phyloP scores from a whole-genome alignment of 495 filamentous ascomycete genomes.

The Neurospora cerealis region DNA sequence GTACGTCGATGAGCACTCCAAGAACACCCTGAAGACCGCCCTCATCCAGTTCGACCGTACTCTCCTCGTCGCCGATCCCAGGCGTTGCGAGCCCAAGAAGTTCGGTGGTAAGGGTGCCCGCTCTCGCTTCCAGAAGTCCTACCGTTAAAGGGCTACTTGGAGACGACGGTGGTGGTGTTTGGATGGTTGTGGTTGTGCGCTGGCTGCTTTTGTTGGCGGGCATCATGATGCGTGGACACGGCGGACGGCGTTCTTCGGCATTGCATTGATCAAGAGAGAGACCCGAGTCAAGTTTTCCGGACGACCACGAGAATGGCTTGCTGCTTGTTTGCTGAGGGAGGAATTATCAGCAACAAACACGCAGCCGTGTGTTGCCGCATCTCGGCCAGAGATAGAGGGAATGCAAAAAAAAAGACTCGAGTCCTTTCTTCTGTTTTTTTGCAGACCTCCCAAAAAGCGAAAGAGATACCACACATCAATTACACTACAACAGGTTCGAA shows the following conservation, averaged over 20 bases:
- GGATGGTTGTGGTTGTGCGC: conserved; percentile 3
- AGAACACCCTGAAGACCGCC: conserved; percentile 96
- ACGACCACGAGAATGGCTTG: neutral
- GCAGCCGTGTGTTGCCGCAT: neutral
- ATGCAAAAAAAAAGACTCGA: neutral
- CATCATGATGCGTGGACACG: conserved; percentile 22
- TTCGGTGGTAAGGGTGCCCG: conserved; percentile 89
- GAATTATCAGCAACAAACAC: neutral
- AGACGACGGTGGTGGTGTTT: conserved; percentile 11
- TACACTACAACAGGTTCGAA: neutral
- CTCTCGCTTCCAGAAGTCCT: conserved; percentile 87
- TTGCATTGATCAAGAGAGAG: conserved; percentile 22
- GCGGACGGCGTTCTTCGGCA: conserved; percentile 26
- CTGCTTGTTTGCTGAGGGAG: neutral
- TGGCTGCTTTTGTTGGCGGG: conserved; percentile 6
- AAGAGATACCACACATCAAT: neutral
- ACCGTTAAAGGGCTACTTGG: conserved; percentile 43
- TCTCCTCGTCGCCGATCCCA: conserved; percentile 94
- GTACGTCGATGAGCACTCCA: conserved; percentile 98
- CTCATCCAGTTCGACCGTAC: conserved; percentile 92
- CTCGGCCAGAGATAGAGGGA: neutral
- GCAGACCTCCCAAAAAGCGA: neutral
- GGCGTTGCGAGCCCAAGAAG: conserved; percentile 90
- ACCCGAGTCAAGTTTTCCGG: neutral
- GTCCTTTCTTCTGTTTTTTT: neutral